phyloP scores from a whole-genome alignment of 2,329 filamentous ascomycete species.

The Arthrobotrys sphaeroides region DNA sequence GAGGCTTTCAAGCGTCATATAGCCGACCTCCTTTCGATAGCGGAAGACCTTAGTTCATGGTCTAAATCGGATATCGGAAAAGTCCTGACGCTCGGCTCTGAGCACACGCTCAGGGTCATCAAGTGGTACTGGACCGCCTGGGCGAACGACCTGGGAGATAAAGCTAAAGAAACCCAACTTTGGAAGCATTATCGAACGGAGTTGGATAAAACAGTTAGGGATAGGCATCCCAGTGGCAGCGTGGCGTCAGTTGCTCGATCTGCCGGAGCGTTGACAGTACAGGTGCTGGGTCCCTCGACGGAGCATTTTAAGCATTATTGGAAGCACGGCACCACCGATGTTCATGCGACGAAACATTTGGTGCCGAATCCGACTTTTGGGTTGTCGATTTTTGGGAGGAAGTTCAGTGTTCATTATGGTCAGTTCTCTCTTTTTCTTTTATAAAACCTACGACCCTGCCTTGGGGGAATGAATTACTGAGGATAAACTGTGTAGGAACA shows the following conservation, averaged over 20 bases:
- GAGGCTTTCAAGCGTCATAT: neutral
- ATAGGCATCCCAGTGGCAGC: neutral
- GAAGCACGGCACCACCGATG: constrained; percentile 9
- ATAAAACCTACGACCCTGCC: too few species aligned
- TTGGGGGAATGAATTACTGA: too few species aligned
- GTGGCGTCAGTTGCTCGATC: constrained; percentile 2
- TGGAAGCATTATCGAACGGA: neutral
- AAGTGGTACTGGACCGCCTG: constrained; percentile 18
- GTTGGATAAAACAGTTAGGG: neutral
- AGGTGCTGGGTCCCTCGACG: neutral
- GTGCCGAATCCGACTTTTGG: constrained; percentile 19
- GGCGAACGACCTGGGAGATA: neutral
- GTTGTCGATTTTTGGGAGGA: constrained; percentile 19
- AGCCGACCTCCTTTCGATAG: neutral
- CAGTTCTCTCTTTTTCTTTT: too few species aligned
- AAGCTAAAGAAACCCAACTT: neutral
- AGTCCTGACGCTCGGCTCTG: constrained; percentile 14
- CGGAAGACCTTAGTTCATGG: constrained; percentile 9
- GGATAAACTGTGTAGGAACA: constrained; percentile 58
- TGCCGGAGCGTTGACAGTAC: neutral
- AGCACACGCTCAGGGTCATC: constrained; percentile 6
- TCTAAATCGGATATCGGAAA: neutral
- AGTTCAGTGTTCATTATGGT: constrained; percentile 39
- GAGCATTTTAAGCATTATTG: constrained; percentile 17
- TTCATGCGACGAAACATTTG: neutral